Evolutionary conservation across 148 eudicot genomes (phyloP), one percentile per base, ranked within the genome.

Genomic region (Chenopodium formosanum): DNA sequence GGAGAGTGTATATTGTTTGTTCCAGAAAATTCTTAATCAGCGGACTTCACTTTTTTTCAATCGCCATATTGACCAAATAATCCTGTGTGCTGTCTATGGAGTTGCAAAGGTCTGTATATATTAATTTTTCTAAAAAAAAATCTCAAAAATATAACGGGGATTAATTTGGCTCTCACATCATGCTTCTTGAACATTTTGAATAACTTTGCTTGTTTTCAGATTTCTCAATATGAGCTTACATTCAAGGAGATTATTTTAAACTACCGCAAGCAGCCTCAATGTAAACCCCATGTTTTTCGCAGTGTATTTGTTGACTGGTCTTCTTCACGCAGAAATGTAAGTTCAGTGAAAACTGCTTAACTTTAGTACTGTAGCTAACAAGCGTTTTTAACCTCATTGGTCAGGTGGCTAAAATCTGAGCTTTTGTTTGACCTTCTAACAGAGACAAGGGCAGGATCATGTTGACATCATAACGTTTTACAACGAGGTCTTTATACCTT

Each of bases 21-120:
- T 94, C 66, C 95, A 90, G 73, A 90, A 90, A 87, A 89, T 94
- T 67, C 92, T 97, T 76, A 83, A 82, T 85, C 94, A 90, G 81
- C 83, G 85, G 80, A 94, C 98, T 10, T 70, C 91, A 79, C 88
- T 97, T 29, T 92, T 94, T 78, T 97, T 97, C 77, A 89, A 85
- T 88, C 93, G 96, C 77, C 98, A 97, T 79, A 91, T 94, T 73
- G 99, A 97, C 85, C 99, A 97, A 87, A 90, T 97, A 81, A 90
- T 97, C 85, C 90, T 97, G 52, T 94, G 99, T 80, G 91, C 91
- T 86, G 88, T 97, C 44, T 97, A 97, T 83, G 98, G 98, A 83
- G 94, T 97, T 86, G 99, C 99, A 40, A 97, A 92, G 96, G 99
- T 97, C 80, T 75, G 88, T 83, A 29, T 48, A 23, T 23, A 14